These are phyloP conservation scores for Fusarium oligoseptatum DNA, from an alignment of 2,329 filamentous ascomycete genomes.

Conservation along the genomic window DNA sequence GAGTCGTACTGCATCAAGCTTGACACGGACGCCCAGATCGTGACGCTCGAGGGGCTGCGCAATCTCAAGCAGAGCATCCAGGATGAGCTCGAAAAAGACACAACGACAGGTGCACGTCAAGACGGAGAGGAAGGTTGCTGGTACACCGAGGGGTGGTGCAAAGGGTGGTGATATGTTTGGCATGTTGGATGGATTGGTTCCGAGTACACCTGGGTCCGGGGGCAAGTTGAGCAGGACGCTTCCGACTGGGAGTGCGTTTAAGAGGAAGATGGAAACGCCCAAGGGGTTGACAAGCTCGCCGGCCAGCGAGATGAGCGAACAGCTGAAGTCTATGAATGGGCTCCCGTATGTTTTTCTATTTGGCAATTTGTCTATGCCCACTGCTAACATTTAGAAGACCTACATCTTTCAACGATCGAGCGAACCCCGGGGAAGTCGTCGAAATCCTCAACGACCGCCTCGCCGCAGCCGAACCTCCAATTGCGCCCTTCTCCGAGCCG, in stretches of 20 bases:
- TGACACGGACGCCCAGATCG: constrained; percentile 80
- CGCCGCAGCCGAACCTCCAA: constrained; percentile 73
- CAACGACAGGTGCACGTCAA: constrained; percentile 74
- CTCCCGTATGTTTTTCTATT: constrained; percentile 41
- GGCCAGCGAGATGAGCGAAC: constrained; percentile 50
- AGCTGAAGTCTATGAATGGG: constrained; percentile 50
- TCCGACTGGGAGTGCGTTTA: constrained; percentile 48
- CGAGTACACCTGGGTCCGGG: constrained; percentile 68
- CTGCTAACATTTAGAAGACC: constrained; percentile 37
- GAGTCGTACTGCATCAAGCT: constrained; percentile 98
- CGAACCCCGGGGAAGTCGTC: constrained; percentile 83
- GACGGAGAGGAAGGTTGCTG: constrained; percentile 71
- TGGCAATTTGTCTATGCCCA: too few species aligned
- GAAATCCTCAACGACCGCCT: constrained; percentile 88
- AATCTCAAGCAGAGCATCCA: constrained; percentile 90
- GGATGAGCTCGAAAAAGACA: constrained; percentile 82
- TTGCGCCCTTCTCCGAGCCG: constrained; percentile 78
- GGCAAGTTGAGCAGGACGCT: constrained; percentile 58
- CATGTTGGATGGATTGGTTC: constrained; percentile 81
- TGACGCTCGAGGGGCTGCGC: constrained; percentile 76
- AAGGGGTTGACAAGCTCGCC: constrained; percentile 51
- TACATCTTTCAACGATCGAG: constrained; percentile 76
- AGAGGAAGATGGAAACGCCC: constrained; percentile 50
- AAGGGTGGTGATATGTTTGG: constrained; percentile 81
- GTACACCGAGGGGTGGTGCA: constrained; percentile 70